Evolutionary conservation across 148 eudicot genomes (phyloP).

Genomic region (Cornus kousa): DNA sequence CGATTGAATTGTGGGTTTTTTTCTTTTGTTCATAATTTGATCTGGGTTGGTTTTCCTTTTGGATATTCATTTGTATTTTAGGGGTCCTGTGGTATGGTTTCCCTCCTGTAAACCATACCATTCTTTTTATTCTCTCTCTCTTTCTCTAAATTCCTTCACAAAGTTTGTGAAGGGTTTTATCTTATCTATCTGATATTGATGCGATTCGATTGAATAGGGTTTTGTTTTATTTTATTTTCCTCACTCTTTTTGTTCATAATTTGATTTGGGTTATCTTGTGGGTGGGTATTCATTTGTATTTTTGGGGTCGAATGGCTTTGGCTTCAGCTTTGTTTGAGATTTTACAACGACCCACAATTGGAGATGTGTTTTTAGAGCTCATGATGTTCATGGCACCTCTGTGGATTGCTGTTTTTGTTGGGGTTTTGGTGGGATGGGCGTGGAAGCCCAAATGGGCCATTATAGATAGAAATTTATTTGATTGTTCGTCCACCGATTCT

Average conservation of each 20-base stretch:
- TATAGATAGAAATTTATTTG: constrained; percentile 4
- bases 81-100: no score
- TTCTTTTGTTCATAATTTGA: neutral
- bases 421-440: constrained; percentile 56
- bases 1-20: constrained; percentile 37
- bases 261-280: neutral
- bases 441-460: constrained; percentile 55
- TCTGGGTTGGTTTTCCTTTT: neutral
- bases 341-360: constrained; percentile 34
- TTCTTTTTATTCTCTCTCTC: no score
- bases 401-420: constrained; percentile 44
- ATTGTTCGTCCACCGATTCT: constrained; percentile 22
- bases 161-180: no score
- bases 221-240: neutral
- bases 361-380: constrained; percentile 31
- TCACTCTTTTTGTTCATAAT: neutral
- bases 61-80: no score
- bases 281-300: neutral
- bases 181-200: no score
- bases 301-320: constrained; percentile 32
- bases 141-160: no score
- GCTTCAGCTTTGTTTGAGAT: constrained; percentile 36
- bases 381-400: constrained; percentile 29
- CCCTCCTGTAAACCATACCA: no score
- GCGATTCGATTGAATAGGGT: constrained; percentile 22